Base-by-base conservation (phyloP, 495 filamentous ascomycete genomes). In the Bathelium albidoporum region DNA sequence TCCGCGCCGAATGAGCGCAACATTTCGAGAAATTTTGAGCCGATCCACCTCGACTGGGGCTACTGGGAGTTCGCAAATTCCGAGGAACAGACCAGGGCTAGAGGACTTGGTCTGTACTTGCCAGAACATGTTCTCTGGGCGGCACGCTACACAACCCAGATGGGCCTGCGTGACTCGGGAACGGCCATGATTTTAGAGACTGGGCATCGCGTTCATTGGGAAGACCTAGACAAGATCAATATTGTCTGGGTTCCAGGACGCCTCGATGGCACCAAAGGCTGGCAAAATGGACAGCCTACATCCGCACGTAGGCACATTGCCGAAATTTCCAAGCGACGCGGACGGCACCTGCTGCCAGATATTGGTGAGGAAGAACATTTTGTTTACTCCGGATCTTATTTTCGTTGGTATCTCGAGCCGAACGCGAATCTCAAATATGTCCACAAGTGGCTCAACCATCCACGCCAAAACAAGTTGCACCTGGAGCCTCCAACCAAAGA, bases 251-350 rank as follows among this genome's bases (percentile, higher is more conserved):
- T 26, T n/a, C 49, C 49, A 26, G 49, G 49, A 26, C 49, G 49
- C 16, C 49, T 55, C 9, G 49, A 55, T 55, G 49, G 49, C 9
- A 55, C 49, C 49, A 55, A 55, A 55, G 49, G 49, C 49, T 9
- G 5, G 4, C 49, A 16, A 10, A 55, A 55, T 55, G 49, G 49
- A 28, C 22, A 55, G 49, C 49, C 4, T 28, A 24, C 49, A 29
- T 55, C 22, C 24, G 49, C 49, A 26, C 29, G 2, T 9, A 5
- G 24, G 5, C 49, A 55, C 49, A 55, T 55, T 2, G 9, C 2
- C 22, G 49, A 55, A 29, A 55, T 55, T 16, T 11, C 5, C 9
- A 29, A 26, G 10, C 49, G 49, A 10, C 49, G 49, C 24, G 9
- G 2, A 9, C 49, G 20, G 9, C 49, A 55, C 24, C 11, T 10